Evolutionary conservation across 495 filamentous ascomycete species (phyloP), one percentile per base, ranked within the genome.

Genomic region (Penicillium steckii): DNA sequence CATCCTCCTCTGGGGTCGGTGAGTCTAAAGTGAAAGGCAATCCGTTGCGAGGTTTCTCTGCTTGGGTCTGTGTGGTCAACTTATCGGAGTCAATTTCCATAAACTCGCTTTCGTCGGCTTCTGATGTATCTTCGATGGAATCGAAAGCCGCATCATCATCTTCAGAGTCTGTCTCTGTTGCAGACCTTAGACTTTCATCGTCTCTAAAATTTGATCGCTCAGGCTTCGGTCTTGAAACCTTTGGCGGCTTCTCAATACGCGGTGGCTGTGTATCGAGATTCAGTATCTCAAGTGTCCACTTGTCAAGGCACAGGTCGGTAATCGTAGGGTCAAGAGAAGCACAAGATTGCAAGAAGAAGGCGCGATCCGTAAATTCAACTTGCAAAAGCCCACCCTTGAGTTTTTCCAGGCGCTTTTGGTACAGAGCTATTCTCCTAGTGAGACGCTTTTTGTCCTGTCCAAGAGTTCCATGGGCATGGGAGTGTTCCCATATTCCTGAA

Each of bases 251-350:
- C 0, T 66, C 41, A 35, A 70, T 57, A 48, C 71, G 83, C 7
- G 75, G 72, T 0, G 87, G 87, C 38, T 72, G 73, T 4, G 47
- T 57, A 2, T 74, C 65, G 19, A 69, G 68, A 48, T 76, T 62
- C 18, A 90, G 71, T 1, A 85, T 40, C 3, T 55, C 59, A 15
- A 86, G 69, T 42, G 71, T 75, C 81, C 83, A 90, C 21, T 60
- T 63, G 6, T 71, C 54, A 19, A 80, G 65, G 61, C 80, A 78
- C 8, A 73, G 78, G 27, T 85, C 74, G 23, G 75, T 78, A n/a
- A 96, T 64, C 5, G 74, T 89, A 3, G 62, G 57, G 38, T 90
- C 80, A 64, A 95, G 62, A 35, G 69, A 76, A n/a, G 61, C 57
- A 42, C 80, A 81, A 49, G 79, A 78, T n/a, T 67, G 66, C 15